A percentile compares a stretch with the other conserved stretches of the same genome.
Evolutionary conservation across 202 grass and related monocot genomes (phyloP).

Genomic region (Elaeis oleifera): DNA sequence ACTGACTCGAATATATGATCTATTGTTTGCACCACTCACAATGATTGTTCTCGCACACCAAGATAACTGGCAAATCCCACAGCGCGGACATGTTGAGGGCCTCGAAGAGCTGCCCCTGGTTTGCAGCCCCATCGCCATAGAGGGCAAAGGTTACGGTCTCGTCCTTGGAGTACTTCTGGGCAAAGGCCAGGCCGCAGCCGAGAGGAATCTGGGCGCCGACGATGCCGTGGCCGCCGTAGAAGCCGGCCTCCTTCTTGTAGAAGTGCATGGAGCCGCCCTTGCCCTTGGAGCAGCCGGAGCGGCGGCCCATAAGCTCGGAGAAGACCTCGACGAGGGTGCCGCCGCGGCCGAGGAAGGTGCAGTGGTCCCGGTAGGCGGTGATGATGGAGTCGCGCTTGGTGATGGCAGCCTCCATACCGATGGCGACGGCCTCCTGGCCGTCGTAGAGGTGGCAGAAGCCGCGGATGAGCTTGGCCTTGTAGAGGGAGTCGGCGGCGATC

Average conservation of each 20-base stretch:
- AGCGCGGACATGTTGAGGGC: conserved; percentile 97
- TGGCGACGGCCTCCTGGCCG: conserved; percentile 81
- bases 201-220: conserved; percentile 93
- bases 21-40: conserved; percentile 35
- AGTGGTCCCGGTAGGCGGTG: conserved; percentile 98
- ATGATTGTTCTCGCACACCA: conserved; percentile 99
- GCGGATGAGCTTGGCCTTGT: conserved; percentile 99
- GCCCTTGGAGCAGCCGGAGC: conserved; percentile 64
- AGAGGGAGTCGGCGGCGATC: conserved; percentile 96
- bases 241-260: conserved; percentile 93
- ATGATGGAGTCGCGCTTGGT: conserved; percentile 82
- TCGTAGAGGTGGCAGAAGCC: conserved; percentile 99
- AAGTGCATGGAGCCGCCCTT: conserved; percentile 99
- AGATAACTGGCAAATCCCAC: conserved; percentile 78
- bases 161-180: conserved; percentile 92
- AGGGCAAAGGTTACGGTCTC: conserved; percentile 64
- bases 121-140: conserved; percentile 89
- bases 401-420: conserved; percentile 78
- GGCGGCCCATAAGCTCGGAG: conserved; percentile 84
- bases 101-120: conserved; percentile 99
- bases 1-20: too few species aligned
- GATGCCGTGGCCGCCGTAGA: conserved; percentile 90
- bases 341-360: conserved; percentile 69
- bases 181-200: conserved; percentile 84
- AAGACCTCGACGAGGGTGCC: conserved; percentile 68